Base-by-base conservation (phyloP, 2,329 filamentous ascomycete genomes). In the Fusarium hostae region DNA sequence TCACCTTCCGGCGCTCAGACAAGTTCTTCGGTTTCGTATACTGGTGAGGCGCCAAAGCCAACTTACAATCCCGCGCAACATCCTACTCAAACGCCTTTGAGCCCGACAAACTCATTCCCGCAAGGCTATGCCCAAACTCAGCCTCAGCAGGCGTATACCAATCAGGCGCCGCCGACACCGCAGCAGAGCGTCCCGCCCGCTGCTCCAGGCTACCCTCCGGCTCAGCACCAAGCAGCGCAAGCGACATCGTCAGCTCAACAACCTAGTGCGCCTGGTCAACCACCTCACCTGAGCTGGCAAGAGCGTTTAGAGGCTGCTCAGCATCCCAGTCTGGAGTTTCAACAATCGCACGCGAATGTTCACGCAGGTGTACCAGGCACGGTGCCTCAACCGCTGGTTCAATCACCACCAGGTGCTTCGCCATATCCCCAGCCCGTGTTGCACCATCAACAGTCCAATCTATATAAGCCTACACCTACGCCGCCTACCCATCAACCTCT, bases 161-260 rank as follows among this genome's bases (percentile, higher is more conserved):
- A 65, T 24, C 47, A 74, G 40, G 18, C 43, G 12, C 37, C 62
- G 4, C 40, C 52, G 8, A 63, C 59, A 15, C 39, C 67, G 7
- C 60, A 60, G 6, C 65, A 75, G 15, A 45, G 20, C 10, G 24
- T 30, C 10, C 57, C 61, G 34, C 56, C 57, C 9, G 20, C 43
- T 5, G 47, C 32, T 15, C 12, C 45, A 10, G 40, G 47, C 11
- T 57, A 70, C 11, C 30, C 41, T 15, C 20, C 56, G 3, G 15
- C 48, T 32, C 40, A 69, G 20, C 62, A 70, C 28, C 68, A 70
- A 18, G 20, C 47, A 8, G 39, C 48, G 5, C 61, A 40, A 24
- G 39, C 34, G 13, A 28, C 28, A 6, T 24, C 63, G 4, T 32
- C 59, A 9, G 4, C 7, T 9, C 48, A 70, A 7, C 30, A 44